phyloP scores from a whole-genome alignment of 2,329 filamentous ascomycete genomes.

The Zymoseptoria brevis region DNA sequence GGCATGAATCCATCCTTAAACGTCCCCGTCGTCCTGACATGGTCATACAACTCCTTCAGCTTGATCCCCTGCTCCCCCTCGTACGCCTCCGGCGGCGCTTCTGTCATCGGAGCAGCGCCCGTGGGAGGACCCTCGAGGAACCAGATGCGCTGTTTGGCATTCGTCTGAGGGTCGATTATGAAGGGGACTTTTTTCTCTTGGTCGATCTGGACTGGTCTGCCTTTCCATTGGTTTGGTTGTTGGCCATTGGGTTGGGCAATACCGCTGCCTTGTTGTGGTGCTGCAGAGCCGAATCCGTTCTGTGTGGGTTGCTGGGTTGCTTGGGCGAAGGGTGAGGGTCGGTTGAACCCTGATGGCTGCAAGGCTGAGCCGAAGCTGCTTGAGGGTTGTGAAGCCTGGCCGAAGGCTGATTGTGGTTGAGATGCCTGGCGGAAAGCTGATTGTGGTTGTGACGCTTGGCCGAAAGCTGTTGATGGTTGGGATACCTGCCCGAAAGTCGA shows the following conservation, averaged over 20 bases:
- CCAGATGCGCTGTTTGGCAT: constrained; percentile 58
- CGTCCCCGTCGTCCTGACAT: constrained; percentile 55
- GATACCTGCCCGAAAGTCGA: neutral
- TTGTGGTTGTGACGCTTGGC: constrained; percentile 2
- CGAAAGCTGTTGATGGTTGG: constrained; percentile 2
- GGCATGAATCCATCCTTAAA: constrained; percentile 70
- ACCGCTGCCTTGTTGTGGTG: constrained; percentile 1
- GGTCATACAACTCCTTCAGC: constrained; percentile 54
- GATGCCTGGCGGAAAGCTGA: neutral
- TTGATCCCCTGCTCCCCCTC: constrained; percentile 47
- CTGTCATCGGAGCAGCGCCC: constrained; percentile 47
- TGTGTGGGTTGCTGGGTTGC: neutral
- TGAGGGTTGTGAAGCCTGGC: neutral
- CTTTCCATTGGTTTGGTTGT: constrained; percentile 38
- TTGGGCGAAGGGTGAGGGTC: constrained; percentile 14
- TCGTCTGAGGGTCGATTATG: neutral
- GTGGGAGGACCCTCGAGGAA: constrained; percentile 51
- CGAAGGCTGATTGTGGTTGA: neutral
- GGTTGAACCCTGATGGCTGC: constrained; percentile 3
- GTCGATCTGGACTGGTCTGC: neutral
- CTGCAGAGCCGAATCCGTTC: neutral
- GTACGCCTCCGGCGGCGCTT: constrained; percentile 51
- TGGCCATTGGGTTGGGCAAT: constrained; percentile 12
- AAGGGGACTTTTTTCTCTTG: neutral
- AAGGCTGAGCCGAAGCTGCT: constrained; percentile 10